Conservation (phyloP, 1,284 basidiomycete genomes). For the Ceratobasidium sp. region DNA sequence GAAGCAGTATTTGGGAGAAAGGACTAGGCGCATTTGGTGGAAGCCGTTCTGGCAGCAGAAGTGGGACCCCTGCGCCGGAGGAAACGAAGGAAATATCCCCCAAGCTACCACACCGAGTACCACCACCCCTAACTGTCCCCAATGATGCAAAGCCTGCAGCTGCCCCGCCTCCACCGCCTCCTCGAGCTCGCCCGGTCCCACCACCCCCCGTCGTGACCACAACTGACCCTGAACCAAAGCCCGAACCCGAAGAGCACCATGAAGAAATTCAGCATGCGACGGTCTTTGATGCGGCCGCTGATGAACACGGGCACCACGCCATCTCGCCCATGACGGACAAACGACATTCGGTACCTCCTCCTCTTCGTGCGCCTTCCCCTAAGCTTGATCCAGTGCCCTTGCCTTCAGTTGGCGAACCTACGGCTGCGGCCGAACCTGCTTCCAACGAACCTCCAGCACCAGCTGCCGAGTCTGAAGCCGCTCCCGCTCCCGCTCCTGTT, state of each 20-base stretch:
- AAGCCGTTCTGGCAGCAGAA: slow-evolving; percentile 36
- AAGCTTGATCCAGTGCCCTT: neutral
- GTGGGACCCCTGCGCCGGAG: slow-evolving; percentile 43
- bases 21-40: slow-evolving; percentile 47
- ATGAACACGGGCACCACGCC: slow-evolving; percentile 36
- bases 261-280: slow-evolving; percentile 36
- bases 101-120: slow-evolving; percentile 21
- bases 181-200: slow-evolving; percentile 40
- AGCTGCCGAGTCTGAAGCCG: slow-evolving; percentile 17
- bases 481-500: neutral
- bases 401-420: slow-evolving; percentile 3
- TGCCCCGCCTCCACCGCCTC: slow-evolving; percentile 43
- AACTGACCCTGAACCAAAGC: neutral
- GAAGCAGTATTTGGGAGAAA: slow-evolving; percentile 48
- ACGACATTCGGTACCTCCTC: slow-evolving; percentile 31
- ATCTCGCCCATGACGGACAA: slow-evolving; percentile 24
- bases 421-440: slow-evolving; percentile 53
- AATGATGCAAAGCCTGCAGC: slow-evolving; percentile 12
- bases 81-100: slow-evolving; percentile 34
- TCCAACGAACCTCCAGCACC: slow-evolving; percentile 52
- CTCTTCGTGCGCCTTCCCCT: neutral
- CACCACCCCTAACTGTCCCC: slow-evolving; percentile 33
- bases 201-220: slow-evolving; percentile 5
- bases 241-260: slow-evolving; percentile 18
- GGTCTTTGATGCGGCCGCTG: slow-evolving; percentile 34